Base-by-base conservation (phyloP, 108 stramenopile genomes). In the Fragilariopsis cylindrus region DNA sequence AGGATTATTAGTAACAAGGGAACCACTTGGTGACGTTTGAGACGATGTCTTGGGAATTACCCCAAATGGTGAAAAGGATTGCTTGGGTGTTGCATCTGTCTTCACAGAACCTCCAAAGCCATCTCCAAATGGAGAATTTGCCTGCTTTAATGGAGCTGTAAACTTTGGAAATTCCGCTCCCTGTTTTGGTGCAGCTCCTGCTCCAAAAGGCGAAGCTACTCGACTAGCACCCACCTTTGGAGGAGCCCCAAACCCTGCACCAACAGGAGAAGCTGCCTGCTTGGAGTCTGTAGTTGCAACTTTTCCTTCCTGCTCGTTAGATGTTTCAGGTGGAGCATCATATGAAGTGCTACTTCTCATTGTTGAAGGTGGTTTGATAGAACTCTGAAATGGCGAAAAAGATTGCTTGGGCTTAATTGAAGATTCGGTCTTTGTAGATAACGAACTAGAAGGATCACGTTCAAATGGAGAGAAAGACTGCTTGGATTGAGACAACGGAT, bases 61-160 rank as follows among this genome's bases (percentile, higher is more conserved):
- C 21, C 21, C 9, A 43, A 63, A 63, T 13, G 43, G 62, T 16
- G 62, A 63, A 63, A 45, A 63, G 9, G 7, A 41, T 60, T 60
- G 30, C 58, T 60, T 60, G 30, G 58, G 58, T 41, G 18, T 19
- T 13, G 13, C 15, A 11, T 52, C 15, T 15, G 11, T 30, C 52
- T 53, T 53, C 13, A 15, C 13, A 53, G 52, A 53, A 30, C 21
- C 21, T 30, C 21, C 21, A 30, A 30, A 30, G 21, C 21, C 21
- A 30, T 30, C 21, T 30, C 21, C 21, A 30, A 30, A 30, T 30
- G 21, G 21, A 30, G 21, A 30, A 30, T 30, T 30, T 30, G 21
- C 21, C 21, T 30, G 21, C 21, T 30, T 30, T 30, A 0, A 0
- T 30, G 21, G 21, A 30, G 21, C 21, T 30, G 21, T 30, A 30